phyloP scores from a whole-genome alignment of 169 alveolate genomes.

The Plasmodium vivax region DNA sequence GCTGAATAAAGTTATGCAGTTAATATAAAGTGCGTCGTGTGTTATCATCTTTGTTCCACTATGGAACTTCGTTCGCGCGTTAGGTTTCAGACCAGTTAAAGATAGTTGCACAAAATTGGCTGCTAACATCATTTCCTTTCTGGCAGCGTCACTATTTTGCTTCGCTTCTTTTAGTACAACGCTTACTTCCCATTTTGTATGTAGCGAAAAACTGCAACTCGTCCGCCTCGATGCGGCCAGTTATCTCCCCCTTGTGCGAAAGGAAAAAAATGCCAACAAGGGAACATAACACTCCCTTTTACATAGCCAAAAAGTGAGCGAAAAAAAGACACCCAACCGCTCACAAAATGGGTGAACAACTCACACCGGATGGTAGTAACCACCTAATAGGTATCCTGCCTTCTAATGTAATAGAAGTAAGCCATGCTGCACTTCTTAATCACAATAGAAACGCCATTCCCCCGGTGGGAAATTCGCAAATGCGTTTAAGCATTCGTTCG shows the following conservation, averaged over 20 bases:
- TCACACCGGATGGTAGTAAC: neutral
- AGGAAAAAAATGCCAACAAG: neutral
- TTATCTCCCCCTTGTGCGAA: neutral
- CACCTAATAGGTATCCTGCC: neutral
- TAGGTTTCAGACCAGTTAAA: neutral
- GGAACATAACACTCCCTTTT: neutral
- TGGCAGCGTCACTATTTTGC: neutral
- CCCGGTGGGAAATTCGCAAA: neutral
- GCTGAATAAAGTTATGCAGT: neutral
- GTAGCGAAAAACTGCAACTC: neutral
- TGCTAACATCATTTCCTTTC: neutral
- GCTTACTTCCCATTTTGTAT: neutral
- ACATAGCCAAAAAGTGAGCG: neutral
- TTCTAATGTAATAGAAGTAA: too few species aligned
- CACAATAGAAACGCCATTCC: neutral
- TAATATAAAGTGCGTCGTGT: neutral
- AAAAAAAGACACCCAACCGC: neutral
- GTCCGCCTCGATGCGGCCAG: neutral
- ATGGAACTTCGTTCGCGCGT: neutral
- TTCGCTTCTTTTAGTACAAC: neutral
- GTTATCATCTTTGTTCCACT: neutral
- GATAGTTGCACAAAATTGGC: neutral
- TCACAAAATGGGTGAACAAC: neutral
- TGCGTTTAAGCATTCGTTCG: neutral
- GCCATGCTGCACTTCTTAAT: neutral